Evolutionary conservation across 768 basidiomycete species (phyloP).

Genomic region (Polyporus arcularius): DNA sequence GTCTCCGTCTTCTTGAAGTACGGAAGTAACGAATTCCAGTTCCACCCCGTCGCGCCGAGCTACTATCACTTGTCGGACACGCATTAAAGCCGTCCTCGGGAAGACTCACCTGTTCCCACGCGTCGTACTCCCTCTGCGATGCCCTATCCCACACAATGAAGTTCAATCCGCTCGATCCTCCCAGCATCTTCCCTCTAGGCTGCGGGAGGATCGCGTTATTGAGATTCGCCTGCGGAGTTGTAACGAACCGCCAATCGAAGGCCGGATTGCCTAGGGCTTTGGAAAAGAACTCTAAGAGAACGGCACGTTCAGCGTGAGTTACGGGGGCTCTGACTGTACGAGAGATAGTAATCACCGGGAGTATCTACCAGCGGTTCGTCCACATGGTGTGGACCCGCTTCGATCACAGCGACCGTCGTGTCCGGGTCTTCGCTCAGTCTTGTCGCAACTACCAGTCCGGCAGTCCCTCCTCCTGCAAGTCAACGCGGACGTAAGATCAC

Average conservation of each 20-base stretch:
- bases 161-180: conserved; percentile 65
- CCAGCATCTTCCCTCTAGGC: conserved; percentile 64
- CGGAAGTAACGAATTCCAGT: conserved; percentile 43
- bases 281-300: conserved; percentile 49
- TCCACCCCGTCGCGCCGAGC: conserved; percentile 36
- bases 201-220: conserved; percentile 43
- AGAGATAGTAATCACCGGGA: not conserved
- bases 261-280: conserved; percentile 41
- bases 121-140: conserved; percentile 42
- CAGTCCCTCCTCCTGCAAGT: conserved; percentile 19
- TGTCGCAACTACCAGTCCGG: conserved; percentile 41
- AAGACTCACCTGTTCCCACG: conserved; percentile 34
- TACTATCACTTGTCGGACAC: not conserved
- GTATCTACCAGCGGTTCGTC: conserved; percentile 10
- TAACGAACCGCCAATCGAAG: conserved; percentile 54
- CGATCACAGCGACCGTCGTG: conserved; percentile 37
- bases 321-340: not conserved
- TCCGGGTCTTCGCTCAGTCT: conserved; percentile 38
- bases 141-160: conserved; percentile 64
- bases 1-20: conserved; percentile 51
- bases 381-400: conserved; percentile 23
- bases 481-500: not conserved
- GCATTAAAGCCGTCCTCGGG: not conserved
- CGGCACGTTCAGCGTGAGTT: conserved; percentile 29
- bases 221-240: conserved; percentile 44